phyloP scores from a whole-genome alignment of 164 flowering plant species.

The Aristolochia fimbriata region DNA sequence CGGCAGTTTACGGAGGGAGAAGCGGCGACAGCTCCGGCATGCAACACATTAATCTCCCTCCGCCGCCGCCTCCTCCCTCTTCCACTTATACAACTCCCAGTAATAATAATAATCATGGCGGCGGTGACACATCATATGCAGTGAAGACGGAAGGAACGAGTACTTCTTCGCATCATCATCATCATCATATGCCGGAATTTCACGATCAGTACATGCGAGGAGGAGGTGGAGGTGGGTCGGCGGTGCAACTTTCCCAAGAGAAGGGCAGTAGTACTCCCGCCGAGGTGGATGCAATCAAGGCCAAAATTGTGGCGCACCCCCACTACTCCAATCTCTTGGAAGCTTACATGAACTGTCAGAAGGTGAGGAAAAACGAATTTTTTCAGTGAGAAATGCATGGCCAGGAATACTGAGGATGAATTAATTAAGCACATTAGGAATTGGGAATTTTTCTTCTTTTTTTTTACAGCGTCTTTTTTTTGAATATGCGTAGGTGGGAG shows the following conservation, averaged over 20 bases:
- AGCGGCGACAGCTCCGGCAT: constrained; percentile 17
- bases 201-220: constrained; percentile 18
- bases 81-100: no score
- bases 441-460: no score
- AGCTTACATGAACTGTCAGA: constrained; percentile 93
- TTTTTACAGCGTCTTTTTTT: no score
- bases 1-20: constrained; percentile 26
- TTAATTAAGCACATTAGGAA: no score
- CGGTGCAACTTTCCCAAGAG: constrained; percentile 19
- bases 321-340: constrained; percentile 71
- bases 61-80: constrained; percentile 15
- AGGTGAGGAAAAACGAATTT: constrained; percentile 33
- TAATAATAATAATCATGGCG: constrained; percentile 22
- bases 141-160: constrained; percentile 49
- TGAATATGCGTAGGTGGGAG: constrained; percentile 52
- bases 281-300: constrained; percentile 68
- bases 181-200: constrained; percentile 23
- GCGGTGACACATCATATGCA: constrained; percentile 23
- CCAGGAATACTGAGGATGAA: not conserved
- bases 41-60: constrained; percentile 5
- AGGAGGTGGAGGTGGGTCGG: not conserved
- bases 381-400: no score
- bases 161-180: no score
- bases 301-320: constrained; percentile 86
- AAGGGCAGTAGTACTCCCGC: constrained; percentile 10